Percentiles rank a stretch among this genome's conserved stretches.
phyloP scores from a whole-genome alignment of 1,139 yeast genomes.

The Lodderomyces theae region DNA sequence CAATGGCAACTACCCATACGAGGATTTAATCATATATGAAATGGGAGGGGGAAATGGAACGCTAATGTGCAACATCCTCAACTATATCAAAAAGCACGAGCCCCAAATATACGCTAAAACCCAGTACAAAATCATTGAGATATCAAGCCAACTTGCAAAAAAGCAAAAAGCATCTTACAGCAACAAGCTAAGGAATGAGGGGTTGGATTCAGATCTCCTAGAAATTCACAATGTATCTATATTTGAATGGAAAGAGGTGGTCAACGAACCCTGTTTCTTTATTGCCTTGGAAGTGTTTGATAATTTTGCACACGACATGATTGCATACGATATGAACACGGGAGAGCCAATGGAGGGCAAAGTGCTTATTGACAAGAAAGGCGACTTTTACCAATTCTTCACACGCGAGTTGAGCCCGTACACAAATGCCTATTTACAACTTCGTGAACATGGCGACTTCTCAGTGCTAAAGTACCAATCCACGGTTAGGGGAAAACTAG shows the following conservation, averaged over 20 bases:
- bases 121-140: conserved; percentile 73
- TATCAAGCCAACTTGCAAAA: conserved; percentile 63
- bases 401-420: conserved; percentile 66
- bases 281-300: conserved; percentile 84
- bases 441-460: conserved; percentile 48
- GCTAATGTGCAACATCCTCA: conserved; percentile 73
- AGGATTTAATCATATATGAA: conserved; percentile 73
- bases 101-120: conserved; percentile 73
- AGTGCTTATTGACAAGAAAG: conserved; percentile 69
- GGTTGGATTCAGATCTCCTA: conserved; percentile 49
- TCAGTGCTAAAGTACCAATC: conserved; percentile 30
- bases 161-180: conserved; percentile 51
- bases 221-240: conserved; percentile 71
- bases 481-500: conserved; percentile 20
- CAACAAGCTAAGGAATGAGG: conserved; percentile 34
- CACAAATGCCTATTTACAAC: conserved; percentile 51
- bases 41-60: conserved; percentile 94
- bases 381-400: conserved; percentile 76
- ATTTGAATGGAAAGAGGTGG: conserved; percentile 66
- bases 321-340: conserved; percentile 68
- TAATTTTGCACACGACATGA: conserved; percentile 78
- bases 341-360: conserved; percentile 75
- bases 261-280: conserved; percentile 72
- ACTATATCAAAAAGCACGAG: conserved; percentile 57
- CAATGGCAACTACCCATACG: conserved; percentile 57